These are phyloP conservation scores for Claviceps sp. DNA, from an alignment of 2,329 filamentous ascomycete species.

Conservation along the genomic window DNA sequence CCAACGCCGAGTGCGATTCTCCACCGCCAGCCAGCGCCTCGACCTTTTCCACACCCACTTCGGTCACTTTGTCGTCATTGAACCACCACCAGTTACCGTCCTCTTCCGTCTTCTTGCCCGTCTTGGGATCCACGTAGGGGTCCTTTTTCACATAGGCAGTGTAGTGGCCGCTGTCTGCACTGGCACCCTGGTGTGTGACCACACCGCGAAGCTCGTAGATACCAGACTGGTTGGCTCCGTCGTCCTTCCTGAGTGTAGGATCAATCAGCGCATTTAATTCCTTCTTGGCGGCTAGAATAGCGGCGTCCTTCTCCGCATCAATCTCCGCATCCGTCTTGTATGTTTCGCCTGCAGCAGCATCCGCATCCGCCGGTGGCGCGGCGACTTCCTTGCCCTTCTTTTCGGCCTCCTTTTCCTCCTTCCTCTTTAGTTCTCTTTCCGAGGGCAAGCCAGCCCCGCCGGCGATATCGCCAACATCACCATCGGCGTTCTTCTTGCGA, in stretches of 20 bases:
- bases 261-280: constrained; percentile 71
- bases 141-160: constrained; percentile 96
- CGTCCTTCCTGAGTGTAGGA: constrained; percentile 59
- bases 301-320: constrained; percentile 68
- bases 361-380: constrained; percentile 38
- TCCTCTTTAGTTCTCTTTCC: constrained; percentile 36
- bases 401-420: constrained; percentile 30
- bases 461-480: constrained; percentile 30
- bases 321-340: constrained; percentile 93
- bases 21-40: constrained; percentile 80
- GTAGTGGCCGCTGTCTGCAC: constrained; percentile 95
- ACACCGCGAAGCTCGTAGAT: constrained; percentile 90
- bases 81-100: constrained; percentile 99
- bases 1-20: constrained; percentile 71
- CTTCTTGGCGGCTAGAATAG: constrained; percentile 70
- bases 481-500: constrained; percentile 54
- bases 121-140: constrained; percentile 55
- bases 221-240: constrained; percentile 81
- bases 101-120: constrained; percentile 65
- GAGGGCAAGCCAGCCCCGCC: constrained; percentile 34
- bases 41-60: constrained; percentile 85
- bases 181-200: constrained; percentile 91
- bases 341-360: constrained; percentile 60
- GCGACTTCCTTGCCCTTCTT: constrained; percentile 24
- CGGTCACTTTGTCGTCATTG: constrained; percentile 93